Conservation (phyloP, 202 grass and related monocot genomes). For the Schoenoplectus tabernaemontani region DNA sequence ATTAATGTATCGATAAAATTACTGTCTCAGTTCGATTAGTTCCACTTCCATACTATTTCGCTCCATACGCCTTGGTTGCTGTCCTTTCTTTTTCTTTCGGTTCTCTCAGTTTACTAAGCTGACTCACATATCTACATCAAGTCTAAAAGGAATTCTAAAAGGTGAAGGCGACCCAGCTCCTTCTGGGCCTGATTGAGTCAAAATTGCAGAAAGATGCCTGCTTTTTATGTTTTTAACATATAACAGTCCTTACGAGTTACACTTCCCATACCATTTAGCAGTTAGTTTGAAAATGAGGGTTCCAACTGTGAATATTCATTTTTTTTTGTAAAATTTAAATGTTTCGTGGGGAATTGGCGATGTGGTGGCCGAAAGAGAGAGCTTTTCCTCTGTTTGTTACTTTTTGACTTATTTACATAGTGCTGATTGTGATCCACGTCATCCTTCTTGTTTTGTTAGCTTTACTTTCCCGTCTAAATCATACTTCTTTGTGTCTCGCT, state of each 20-base stretch:
- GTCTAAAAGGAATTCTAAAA: not conserved
- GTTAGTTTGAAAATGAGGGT: too few relatives aligned
- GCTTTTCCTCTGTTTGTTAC: not conserved
- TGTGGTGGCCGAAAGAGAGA: constrained; percentile 9
- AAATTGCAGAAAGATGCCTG: too few relatives aligned
- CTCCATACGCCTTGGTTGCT: not conserved
- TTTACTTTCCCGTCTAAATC: constrained; percentile 1
- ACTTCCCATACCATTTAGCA: too few relatives aligned
- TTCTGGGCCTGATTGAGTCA: too few relatives aligned
- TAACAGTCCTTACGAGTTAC: too few relatives aligned
- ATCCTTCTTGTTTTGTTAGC: constrained; percentile 5
- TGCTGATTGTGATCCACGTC: constrained; percentile 18
- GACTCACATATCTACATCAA: not conserved
- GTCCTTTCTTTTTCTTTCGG: not conserved
- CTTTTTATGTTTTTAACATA: too few relatives aligned
- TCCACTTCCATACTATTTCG: not conserved
- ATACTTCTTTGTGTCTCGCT: not conserved
- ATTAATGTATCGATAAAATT: not conserved
- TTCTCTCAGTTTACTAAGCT: not conserved
- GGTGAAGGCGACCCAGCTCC: constrained; percentile 6
- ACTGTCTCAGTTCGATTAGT: not conserved
- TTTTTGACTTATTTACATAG: constrained; percentile 17
- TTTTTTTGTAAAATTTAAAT: too few relatives aligned
- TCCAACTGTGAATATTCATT: too few relatives aligned
- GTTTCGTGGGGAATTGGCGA: constrained; percentile 6